Base-by-base conservation (phyloP, 257 asterid species). In the Jaltomata sinuosa region DNA sequence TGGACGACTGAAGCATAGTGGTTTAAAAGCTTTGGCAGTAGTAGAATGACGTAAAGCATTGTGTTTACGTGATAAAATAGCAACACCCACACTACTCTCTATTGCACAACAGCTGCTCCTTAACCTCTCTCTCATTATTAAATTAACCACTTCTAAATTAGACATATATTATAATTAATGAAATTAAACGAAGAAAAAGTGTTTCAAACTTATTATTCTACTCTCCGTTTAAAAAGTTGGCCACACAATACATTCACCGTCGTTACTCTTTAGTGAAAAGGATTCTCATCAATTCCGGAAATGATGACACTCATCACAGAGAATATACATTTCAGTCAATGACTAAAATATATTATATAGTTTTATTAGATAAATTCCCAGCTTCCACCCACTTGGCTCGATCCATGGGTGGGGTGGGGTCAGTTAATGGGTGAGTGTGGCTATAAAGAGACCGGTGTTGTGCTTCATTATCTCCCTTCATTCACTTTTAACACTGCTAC, bases 381-480 rank as follows among this genome's bases (percentile, higher is more conserved):
- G n/a, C n/a, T n/a, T n/a, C n/a, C n/a, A n/a, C n/a, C n/a, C n/a
- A n/a, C n/a, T n/a, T n/a, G n/a, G n/a, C n/a, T n/a, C n/a, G n/a
- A n/a, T n/a, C n/a, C n/a, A n/a, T n/a, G n/a, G 47, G 49, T 16
- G 27, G 27, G 49, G 81, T 47, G 62, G 62, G 62, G 25, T 25
- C 81, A 7, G 42, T 47, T 49, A 21, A n/a, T 76, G 15, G 59
- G 11, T 34, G 38, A 83, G 65, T 19, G 50, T 57, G 68, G 45
- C 82, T 87, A 79, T 77, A 77, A 81, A 87, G 82, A 83, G 38
- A 31, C 8, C 21, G 47, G 16, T 29, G 25, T 14, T 50, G 65
- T 80, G 42, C 64, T 83, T 71, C 27, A 6, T n/a, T 19, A 45
- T 79, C 87, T 82, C 83, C 10, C 82, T 59, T 82, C 82, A 72